Percentiles rank a stretch among this genome's conserved stretches.
Evolutionary conservation across 2,329 filamentous ascomycete species (phyloP).

Genomic region (Magnaporthiopsis rhizophila): DNA sequence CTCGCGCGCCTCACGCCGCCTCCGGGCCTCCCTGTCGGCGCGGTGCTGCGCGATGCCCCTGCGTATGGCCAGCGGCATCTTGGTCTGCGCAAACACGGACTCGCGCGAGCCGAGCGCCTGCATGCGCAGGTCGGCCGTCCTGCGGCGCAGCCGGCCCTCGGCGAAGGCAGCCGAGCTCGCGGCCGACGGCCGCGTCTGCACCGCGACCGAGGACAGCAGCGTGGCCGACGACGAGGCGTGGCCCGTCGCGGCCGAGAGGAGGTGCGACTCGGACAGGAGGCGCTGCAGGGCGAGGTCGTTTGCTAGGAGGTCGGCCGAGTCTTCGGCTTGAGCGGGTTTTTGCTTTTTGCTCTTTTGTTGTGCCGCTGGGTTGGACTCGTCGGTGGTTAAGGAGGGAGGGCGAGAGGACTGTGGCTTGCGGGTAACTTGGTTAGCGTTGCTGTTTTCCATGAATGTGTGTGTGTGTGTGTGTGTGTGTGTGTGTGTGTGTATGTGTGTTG

Average conservation of each 20-base stretch:
- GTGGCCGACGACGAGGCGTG: constrained; percentile 36
- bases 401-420: constrained; percentile 35
- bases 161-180: constrained; percentile 28
- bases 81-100: constrained; percentile 68
- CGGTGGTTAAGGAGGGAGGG: constrained; percentile 27
- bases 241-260: constrained; percentile 52
- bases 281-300: constrained; percentile 90
- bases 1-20: constrained; percentile 74
- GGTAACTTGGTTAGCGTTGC: not conserved
- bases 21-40: constrained; percentile 55
- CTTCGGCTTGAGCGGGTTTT: constrained; percentile 33
- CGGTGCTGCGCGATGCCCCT: constrained; percentile 74
- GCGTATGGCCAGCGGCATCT: constrained; percentile 82
- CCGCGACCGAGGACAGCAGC: constrained; percentile 22
- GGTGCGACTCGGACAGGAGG: constrained; percentile 83
- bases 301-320: constrained; percentile 64
- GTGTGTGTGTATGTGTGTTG: too few relatives aligned
- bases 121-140: constrained; percentile 76
- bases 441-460: not conserved
- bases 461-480: too few relatives aligned
- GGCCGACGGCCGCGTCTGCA: constrained; percentile 26
- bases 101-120: constrained; percentile 56
- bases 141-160: constrained; percentile 66
- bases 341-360: constrained; percentile 12
- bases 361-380: not conserved